Base-by-base conservation (phyloP, 2,329 filamentous ascomycete species). In the Spiromastix sp. region DNA sequence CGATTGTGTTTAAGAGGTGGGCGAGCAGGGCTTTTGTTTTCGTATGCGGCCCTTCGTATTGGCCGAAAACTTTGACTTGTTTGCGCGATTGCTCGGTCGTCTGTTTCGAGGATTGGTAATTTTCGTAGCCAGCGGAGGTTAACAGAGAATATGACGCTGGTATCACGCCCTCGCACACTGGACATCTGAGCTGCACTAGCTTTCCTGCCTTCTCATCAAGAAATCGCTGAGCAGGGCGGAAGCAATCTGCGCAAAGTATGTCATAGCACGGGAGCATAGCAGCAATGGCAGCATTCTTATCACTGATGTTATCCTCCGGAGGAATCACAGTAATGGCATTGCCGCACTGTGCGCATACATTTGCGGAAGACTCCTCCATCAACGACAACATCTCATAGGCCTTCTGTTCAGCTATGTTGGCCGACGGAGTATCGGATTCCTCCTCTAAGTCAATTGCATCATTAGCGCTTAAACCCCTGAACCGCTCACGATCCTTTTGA, bases 381-480 rank as follows among this genome's bases (percentile, higher is more conserved):
- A 95, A 66, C 22, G 78, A 75, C 44, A 93, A 81, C 66, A 87
- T 85, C 48, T 89, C 81, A 49, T 93, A 93, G 0, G 85, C 85
- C 54, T 85, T 79, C 39, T 74, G 73, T 30, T 81, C 71, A 5
- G 71, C 73, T 15, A 87, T 55, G n/a, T 31, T 66, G 10, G 66
- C 70, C 2, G 69, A 68, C 41, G 67, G 63, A 4, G 71, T 70
- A 6, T 79, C 74, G 4, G 79, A 77, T 27, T 87, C 81, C 32
- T 85, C 85, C 41, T 91, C 86, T 15, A 96, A 71, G 47, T 93
- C 83, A 49, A 98, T 93, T 2, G 91, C 84, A 44, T 85, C 85
- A 25, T 85, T 79, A 6, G 77, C 77, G n/a, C 79, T 85, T 58
- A 85, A 72, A 16, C 87, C 89, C 52, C 86, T 81, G 33, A 89